Evolutionary conservation across 1,284 basidiomycete species (phyloP).

Genomic region (Boletus hoseneyae): DNA sequence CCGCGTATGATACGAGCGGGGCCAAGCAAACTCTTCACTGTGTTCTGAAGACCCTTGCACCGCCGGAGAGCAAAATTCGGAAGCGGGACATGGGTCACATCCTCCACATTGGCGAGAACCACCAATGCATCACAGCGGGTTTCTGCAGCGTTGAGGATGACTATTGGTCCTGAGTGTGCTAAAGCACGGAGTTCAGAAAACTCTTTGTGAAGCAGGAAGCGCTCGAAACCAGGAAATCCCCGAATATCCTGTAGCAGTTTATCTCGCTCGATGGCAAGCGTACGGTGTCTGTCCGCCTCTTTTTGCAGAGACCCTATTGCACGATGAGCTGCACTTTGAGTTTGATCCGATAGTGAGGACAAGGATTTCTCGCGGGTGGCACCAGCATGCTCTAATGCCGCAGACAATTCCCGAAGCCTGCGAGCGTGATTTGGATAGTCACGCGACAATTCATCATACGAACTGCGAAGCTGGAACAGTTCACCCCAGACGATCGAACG

Average conservation of each 20-base stretch:
- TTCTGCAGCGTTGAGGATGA: not conserved
- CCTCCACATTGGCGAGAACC: not conserved
- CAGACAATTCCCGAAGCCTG: not conserved
- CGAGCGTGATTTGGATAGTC: not conserved
- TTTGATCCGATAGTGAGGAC: not conserved
- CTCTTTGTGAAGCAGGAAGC: not conserved
- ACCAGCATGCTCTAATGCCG: not conserved
- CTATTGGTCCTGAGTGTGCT: slow-evolving; percentile 1
- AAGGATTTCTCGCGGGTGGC: not conserved
- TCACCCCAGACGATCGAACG: not conserved
- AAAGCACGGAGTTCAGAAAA: not conserved
- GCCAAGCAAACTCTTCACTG: not conserved
- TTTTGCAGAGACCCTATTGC: not conserved
- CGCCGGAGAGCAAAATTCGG: not conserved
- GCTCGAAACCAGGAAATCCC: not conserved
- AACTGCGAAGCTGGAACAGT: not conserved
- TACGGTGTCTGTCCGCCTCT: not conserved
- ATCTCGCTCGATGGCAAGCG: slow-evolving; percentile 5
- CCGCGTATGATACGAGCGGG: not conserved
- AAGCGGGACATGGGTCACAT: not conserved
- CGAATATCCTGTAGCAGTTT: not conserved
- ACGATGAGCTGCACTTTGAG: no score
- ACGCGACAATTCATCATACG: not conserved
- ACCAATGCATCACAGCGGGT: slow-evolving; percentile 4
- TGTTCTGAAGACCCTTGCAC: not conserved